A percentile compares a stretch with the other conserved stretches of the same genome.
Evolutionary conservation across 345 rosid genomes (phyloP).

Genomic region (Adansonia digitata): DNA sequence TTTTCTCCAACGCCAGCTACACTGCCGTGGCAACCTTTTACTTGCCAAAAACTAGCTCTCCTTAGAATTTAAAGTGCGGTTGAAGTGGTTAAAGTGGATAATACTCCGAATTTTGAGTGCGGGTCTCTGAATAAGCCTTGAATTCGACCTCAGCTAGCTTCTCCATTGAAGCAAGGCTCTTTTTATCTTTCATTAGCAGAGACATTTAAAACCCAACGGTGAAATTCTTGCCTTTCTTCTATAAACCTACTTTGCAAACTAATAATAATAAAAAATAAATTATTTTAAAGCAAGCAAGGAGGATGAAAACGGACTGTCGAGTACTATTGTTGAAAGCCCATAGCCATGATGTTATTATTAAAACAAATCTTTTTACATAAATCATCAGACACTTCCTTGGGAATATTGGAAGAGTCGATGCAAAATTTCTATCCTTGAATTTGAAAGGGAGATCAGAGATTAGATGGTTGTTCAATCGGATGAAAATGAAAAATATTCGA

Average conservation of each 20-base stretch:
- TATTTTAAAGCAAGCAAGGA: constrained; percentile 6
- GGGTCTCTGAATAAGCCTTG: too few relatives aligned
- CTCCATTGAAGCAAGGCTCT: constrained; percentile 66
- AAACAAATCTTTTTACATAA: neutral
- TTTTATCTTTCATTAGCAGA: constrained; percentile 83
- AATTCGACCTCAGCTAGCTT: constrained; percentile 60
- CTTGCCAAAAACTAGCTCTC: too few relatives aligned
- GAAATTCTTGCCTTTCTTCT: constrained; percentile 91
- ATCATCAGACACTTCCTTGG: constrained; percentile 38
- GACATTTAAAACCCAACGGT: constrained; percentile 56
- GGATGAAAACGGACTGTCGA: constrained; percentile 45
- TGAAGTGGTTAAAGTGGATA: too few relatives aligned
- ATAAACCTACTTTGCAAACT: constrained; percentile 28
- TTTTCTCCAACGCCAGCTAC: too few relatives aligned
- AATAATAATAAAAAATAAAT: neutral
- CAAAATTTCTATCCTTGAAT: constrained; percentile 83
- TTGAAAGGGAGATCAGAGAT: constrained; percentile 82
- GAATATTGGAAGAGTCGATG: constrained; percentile 16
- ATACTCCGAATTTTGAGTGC: too few relatives aligned
- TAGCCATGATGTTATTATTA: constrained; percentile 26
- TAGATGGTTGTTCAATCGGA: constrained; percentile 54
- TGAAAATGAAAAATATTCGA: constrained; percentile 13
- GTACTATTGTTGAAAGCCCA: constrained; percentile 83
- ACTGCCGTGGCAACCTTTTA: too few relatives aligned
- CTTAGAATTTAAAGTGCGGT: too few relatives aligned